Evolutionary conservation across 495 filamentous ascomycete species (phyloP).

Genomic region (Penicillium subrubescens): DNA sequence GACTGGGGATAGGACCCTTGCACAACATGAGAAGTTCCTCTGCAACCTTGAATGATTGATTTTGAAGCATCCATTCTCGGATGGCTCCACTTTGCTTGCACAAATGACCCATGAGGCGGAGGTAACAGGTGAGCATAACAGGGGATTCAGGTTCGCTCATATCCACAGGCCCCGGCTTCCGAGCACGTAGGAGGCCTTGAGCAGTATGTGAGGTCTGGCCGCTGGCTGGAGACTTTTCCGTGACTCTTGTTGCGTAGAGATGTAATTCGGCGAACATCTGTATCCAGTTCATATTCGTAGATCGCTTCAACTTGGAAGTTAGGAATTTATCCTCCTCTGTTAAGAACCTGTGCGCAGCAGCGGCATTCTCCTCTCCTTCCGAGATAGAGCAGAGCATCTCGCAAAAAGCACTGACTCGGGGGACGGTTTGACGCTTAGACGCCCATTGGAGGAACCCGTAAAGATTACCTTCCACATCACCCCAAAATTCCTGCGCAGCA

Average conservation of each 20-base stretch:
- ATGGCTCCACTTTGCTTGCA: slow-evolving; percentile 67
- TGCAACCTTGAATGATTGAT: slow-evolving; percentile 61
- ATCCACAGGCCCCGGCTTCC: slow-evolving; percentile 67
- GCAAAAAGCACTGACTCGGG: slow-evolving; percentile 90
- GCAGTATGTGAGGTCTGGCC: slow-evolving; percentile 42
- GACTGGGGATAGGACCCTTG: slow-evolving; percentile 65
- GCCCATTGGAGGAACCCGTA: slow-evolving; percentile 96
- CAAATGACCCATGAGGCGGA: slow-evolving; percentile 82
- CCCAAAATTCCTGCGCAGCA: slow-evolving; percentile 85
- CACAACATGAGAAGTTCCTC: slow-evolving; percentile 69
- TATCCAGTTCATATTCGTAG: slow-evolving; percentile 81
- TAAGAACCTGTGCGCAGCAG: slow-evolving; percentile 82
- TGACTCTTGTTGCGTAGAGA: slow-evolving; percentile 69
- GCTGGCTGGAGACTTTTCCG: slow-evolving; percentile 55
- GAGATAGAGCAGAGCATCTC: slow-evolving; percentile 91
- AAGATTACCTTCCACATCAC: slow-evolving; percentile 82
- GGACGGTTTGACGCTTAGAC: slow-evolving; percentile 86
- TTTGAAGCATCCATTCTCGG: slow-evolving; percentile 67
- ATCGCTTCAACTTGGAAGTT: slow-evolving; percentile 73
- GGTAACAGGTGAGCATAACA: slow-evolving; percentile 90
- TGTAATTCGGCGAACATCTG: slow-evolving; percentile 90
- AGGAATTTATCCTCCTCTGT: slow-evolving; percentile 78
- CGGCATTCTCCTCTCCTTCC: slow-evolving; percentile 74
- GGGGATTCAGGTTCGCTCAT: slow-evolving; percentile 80
- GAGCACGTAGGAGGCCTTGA: slow-evolving; percentile 53